phyloP scores from a whole-genome alignment of 2,329 filamentous ascomycete genomes.

The Trichoderma sp. region DNA sequence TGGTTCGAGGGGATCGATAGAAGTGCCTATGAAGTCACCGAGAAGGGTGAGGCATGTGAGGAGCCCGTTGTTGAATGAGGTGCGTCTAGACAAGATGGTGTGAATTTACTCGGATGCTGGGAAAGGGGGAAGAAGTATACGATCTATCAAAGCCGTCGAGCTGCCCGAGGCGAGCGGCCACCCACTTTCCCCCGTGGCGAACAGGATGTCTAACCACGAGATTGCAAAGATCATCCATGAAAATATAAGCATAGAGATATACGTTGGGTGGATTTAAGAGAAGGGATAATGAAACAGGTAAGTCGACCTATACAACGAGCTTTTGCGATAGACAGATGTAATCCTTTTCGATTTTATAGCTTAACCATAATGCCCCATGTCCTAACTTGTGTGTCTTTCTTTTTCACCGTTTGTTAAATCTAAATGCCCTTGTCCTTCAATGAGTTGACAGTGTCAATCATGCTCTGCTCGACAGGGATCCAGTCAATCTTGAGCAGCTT shows the following conservation, averaged over 20 bases:
- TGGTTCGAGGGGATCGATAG: background rate
- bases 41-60: constrained; percentile 24
- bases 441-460: constrained; percentile 65
- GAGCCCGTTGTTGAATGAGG: constrained; percentile 32
- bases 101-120: background rate
- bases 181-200: constrained; percentile 53
- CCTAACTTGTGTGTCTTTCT: background rate
- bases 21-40: constrained; percentile 8
- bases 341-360: background rate
- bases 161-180: constrained; percentile 50
- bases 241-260: background rate
- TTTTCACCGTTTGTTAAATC: background rate
- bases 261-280: background rate
- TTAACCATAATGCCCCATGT: background rate
- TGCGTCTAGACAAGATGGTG: constrained; percentile 26
- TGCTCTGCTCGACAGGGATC: constrained; percentile 60
- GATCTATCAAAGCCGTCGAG: constrained; percentile 47
- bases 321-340: background rate
- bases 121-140: too few species aligned
- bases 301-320: background rate
- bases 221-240: constrained; percentile 37
- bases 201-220: constrained; percentile 49
- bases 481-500: constrained; percentile 65
- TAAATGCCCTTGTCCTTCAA: constrained; percentile 51
- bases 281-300: background rate